Evolutionary conservation across 2,329 filamentous ascomycete genomes (phyloP), one percentile per base, ranked within the genome.

Genomic region (Fusarium sublunatum): DNA sequence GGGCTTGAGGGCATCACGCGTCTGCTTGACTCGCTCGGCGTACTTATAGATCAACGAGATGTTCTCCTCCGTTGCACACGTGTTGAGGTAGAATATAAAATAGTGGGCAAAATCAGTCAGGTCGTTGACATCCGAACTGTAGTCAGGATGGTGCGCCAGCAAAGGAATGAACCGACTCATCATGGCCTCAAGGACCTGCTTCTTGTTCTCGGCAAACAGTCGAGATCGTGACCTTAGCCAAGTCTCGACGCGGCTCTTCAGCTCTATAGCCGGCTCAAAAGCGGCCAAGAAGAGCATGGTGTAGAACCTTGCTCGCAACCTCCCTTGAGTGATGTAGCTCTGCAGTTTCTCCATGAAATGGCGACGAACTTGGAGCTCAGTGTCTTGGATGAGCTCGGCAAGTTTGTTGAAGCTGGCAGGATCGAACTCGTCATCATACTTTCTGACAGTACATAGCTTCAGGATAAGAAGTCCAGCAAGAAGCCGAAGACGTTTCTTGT

Each of bases 111-210:
- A 93, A 72, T 97, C 92, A 40, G 88, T 82, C 44, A 97, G 79
- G 43, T 93, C 89, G 12, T 87, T 83, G 3, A 87, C 77, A 6
- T 86, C 83, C 2, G 82, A 75, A 59, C 85, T 87, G 67, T 94
- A 97, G 75, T 99, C 95, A 1, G 93, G 93, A 74, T 99, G 95
- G 74, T 98, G 94, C 6, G 94, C 93, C 39, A 99, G 83, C 39
- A 99, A 80, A 44, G 93, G 95, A 48, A 99, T 82, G 31, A 98
- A 84, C 8, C 95, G 88, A 25, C 91, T 88, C 73, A 98, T 91
- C 11, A 90, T 85, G 22, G 88, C 86, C 76, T 98, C 94, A 80
- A 99, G 86, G 7, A 90, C 83, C 51, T 86, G 83, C 68, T 83
- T 86, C 62, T 77, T 86, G 65, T 74, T 81, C 29, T 83, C 81